Percentiles rank a stretch among this genome's conserved stretches.
Evolutionary conservation across 768 basidiomycete species (phyloP).

Genomic region (Mycena belliarum): DNA sequence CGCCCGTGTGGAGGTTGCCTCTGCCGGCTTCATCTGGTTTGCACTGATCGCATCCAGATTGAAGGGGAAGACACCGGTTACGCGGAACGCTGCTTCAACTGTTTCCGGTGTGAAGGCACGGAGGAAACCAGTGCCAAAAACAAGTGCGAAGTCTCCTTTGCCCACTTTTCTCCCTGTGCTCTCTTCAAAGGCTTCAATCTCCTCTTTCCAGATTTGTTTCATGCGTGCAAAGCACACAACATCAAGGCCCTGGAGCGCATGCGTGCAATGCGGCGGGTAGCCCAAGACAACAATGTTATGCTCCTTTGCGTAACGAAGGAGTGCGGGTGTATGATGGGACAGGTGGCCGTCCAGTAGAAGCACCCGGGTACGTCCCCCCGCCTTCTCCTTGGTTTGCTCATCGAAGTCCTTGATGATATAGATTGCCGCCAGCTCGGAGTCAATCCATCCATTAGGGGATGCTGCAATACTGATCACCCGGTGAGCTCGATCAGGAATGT

Average conservation of each 20-base stretch:
- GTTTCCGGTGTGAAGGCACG: conserved; percentile 17
- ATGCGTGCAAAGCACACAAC: neutral
- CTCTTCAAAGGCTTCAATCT: conserved; percentile 28
- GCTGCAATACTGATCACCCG: neutral
- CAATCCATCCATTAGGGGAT: neutral
- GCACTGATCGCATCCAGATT: conserved; percentile 24
- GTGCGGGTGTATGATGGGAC: neutral
- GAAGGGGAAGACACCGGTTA: conserved; percentile 28
- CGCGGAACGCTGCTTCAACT: conserved; percentile 27
- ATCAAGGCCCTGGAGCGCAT: neutral
- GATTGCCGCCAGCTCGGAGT: neutral
- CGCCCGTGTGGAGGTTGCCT: conserved; percentile 19
- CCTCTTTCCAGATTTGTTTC: conserved; percentile 31
- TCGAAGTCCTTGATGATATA: neutral
- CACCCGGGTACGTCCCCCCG: neutral
- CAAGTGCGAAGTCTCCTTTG: conserved; percentile 32
- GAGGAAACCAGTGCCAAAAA: conserved; percentile 24
- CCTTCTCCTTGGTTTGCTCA: neutral
- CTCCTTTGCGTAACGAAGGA: neutral
- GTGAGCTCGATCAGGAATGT: neutral
- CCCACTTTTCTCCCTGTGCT: conserved; percentile 20
- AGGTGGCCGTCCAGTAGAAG: neutral
- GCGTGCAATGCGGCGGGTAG: neutral
- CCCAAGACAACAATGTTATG: neutral
- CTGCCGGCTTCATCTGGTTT: conserved; percentile 28